Conservation (phyloP, 495 filamentous ascomycete species). For the Podospora anserina region DNA sequence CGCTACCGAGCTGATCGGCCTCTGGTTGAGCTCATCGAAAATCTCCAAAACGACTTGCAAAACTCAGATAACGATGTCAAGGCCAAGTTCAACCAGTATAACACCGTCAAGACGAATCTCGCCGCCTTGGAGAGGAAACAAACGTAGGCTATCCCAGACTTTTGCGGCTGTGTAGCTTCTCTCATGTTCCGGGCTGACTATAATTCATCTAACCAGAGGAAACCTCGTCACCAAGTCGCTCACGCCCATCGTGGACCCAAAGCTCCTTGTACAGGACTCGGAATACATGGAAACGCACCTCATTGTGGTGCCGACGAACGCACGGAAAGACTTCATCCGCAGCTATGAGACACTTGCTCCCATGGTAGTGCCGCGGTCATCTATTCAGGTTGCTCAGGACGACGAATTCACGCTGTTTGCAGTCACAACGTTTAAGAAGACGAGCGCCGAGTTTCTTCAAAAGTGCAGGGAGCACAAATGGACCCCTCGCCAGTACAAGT, state of each 20-base stretch:
- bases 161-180: no score
- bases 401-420: slow-evolving; percentile 84
- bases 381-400: slow-evolving; percentile 70
- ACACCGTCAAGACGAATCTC: slow-evolving; percentile 77
- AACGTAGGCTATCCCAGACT: slow-evolving; percentile 42
- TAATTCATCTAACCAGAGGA: slow-evolving; percentile 53
- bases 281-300: slow-evolving; percentile 97
- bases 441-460: slow-evolving; percentile 77
- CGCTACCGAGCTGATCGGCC: slow-evolving; percentile 92
- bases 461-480: slow-evolving; percentile 88
- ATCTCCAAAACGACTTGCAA: slow-evolving; percentile 80
- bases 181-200: background rate
- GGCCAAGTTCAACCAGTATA: slow-evolving; percentile 88
- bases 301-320: slow-evolving; percentile 73
- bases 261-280: slow-evolving; percentile 75
- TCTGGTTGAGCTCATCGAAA: slow-evolving; percentile 77
- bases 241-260: slow-evolving; percentile 76
- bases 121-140: slow-evolving; percentile 78
- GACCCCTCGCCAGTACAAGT: slow-evolving; percentile 91
- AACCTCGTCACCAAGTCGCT: slow-evolving; percentile 94
- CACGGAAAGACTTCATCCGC: slow-evolving; percentile 81
- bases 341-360: slow-evolving; percentile 82
- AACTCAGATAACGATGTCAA: slow-evolving; percentile 94
- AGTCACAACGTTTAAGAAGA: slow-evolving; percentile 91
- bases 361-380: slow-evolving; percentile 85